Percentiles rank a stretch among this genome's conserved stretches.
Conservation (phyloP, 1,139 yeast genomes). For the Yarrowia galli region DNA sequence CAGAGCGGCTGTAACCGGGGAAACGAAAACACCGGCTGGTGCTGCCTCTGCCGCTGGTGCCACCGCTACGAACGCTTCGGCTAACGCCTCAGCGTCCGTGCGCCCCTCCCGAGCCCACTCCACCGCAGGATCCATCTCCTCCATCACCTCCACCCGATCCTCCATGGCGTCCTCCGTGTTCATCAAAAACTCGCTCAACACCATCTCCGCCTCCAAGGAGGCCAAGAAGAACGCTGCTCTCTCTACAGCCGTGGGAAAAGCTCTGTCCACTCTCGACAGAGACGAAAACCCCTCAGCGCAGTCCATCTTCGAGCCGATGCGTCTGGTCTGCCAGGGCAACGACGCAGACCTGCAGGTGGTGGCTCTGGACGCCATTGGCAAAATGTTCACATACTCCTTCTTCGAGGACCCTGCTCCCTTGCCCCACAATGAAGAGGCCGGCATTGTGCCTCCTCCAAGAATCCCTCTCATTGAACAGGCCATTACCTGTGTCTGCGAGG, state of each 20-base stretch:
- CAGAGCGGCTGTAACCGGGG: no score
- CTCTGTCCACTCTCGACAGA: conserved; percentile 50
- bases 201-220: conserved; percentile 58
- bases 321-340: conserved; percentile 62
- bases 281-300: conserved; percentile 55
- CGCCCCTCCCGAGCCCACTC: conserved; percentile 46
- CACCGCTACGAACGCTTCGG: background rate
- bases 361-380: conserved; percentile 71
- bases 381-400: conserved; percentile 68
- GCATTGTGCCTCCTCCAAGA: conserved; percentile 61
- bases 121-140: conserved; percentile 48
- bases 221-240: conserved; percentile 58
- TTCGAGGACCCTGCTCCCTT: conserved; percentile 60
- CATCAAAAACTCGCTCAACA: conserved; percentile 58
- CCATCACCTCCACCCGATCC: conserved; percentile 46
- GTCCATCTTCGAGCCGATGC: conserved; percentile 65
- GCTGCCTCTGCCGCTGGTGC: no score
- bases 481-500: conserved; percentile 81
- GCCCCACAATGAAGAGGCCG: conserved; percentile 50
- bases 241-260: conserved; percentile 54
- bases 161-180: conserved; percentile 53
- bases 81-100: conserved; percentile 38
- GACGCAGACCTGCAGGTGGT: conserved; percentile 61
- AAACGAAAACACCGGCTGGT: no score
- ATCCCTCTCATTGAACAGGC: conserved; percentile 80